These are phyloP conservation scores for Claviceps purpurea DNA, from an alignment of 2,329 filamentous ascomycete species.

Conservation along the genomic window DNA sequence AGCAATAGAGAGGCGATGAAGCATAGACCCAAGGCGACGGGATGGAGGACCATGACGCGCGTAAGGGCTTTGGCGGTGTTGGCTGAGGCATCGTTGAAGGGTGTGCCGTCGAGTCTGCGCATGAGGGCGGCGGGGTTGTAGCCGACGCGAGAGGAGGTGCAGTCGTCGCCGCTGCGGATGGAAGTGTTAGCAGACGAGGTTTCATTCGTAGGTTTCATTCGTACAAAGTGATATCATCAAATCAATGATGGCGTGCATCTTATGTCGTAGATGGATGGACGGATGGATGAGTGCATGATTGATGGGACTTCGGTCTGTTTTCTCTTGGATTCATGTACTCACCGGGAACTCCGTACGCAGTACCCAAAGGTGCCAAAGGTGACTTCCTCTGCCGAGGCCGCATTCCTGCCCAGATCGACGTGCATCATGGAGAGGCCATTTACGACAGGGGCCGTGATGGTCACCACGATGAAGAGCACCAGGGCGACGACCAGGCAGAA, in stretches of 20 bases:
- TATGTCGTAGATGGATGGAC: too few relatives aligned
- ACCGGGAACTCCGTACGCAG: conserved; percentile 26
- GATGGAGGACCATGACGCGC: conserved; percentile 48
- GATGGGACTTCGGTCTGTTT: neutral
- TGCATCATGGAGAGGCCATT: conserved; percentile 39
- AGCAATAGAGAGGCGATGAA: conserved; percentile 47
- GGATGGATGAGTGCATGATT: too few relatives aligned
- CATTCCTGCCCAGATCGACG: conserved; percentile 29
- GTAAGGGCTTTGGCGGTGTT: conserved; percentile 37
- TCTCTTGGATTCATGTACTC: conserved; percentile 5
- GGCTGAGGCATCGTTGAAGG: conserved; percentile 29
- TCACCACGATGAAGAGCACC: conserved; percentile 43
- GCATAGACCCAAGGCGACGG: conserved; percentile 40
- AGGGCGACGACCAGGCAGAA: conserved; percentile 41
- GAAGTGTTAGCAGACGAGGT: neutral
- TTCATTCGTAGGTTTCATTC: too few relatives aligned
- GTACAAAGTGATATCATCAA: too few relatives aligned
- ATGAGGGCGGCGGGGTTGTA: conserved; percentile 41
- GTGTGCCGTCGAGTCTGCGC: conserved; percentile 19
- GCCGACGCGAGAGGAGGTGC: conserved; percentile 36
- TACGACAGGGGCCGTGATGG: conserved; percentile 45
- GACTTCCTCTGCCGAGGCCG: conserved; percentile 22
- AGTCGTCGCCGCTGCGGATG: conserved; percentile 23
- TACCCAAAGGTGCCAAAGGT: conserved; percentile 49
- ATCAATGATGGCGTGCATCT: too few relatives aligned